These are phyloP conservation scores for Pyrenochaeta sp. DNA, from an alignment of 2,329 filamentous ascomycete genomes.

Conservation along the genomic window DNA sequence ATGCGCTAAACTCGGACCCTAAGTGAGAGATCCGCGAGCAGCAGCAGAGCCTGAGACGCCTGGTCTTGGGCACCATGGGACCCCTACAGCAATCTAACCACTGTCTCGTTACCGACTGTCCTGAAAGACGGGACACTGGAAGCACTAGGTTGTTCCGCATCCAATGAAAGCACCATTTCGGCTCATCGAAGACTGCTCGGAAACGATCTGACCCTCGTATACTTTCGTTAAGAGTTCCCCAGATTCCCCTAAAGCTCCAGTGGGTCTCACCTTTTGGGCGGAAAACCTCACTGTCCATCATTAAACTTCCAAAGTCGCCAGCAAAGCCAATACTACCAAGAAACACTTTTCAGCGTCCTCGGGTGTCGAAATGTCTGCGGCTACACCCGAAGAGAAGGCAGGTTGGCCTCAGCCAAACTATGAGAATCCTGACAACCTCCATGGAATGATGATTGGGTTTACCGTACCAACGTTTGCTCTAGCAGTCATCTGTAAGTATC, in stretches of 20 bases:
- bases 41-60: not conserved
- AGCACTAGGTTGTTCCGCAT: not conserved
- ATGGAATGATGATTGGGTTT: slow-evolving; percentile 24
- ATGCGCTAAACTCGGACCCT: not conserved
- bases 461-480: slow-evolving; percentile 24
- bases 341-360: no score
- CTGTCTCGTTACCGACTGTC: not conserved
- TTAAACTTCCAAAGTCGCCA: not conserved
- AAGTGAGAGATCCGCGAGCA: not conserved
- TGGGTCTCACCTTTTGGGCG: not conserved
- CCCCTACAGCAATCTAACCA: not conserved
- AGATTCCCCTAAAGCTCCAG: not conserved
- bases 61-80: not conserved
- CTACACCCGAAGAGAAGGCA: slow-evolving; percentile 18
- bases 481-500: slow-evolving; percentile 24
- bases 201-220: slow-evolving; percentile 3
- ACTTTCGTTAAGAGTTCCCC: not conserved
- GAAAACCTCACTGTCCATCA: not conserved
- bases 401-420: slow-evolving; percentile 40
- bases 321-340: not conserved
- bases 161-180: slow-evolving; percentile 1
- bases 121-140: not conserved
- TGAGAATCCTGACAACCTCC: slow-evolving; percentile 29
- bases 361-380: slow-evolving; percentile 35
- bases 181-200: not conserved